Base-by-base conservation (phyloP, 352 stramenopile genomes). In the Globisporangium canariense region DNA sequence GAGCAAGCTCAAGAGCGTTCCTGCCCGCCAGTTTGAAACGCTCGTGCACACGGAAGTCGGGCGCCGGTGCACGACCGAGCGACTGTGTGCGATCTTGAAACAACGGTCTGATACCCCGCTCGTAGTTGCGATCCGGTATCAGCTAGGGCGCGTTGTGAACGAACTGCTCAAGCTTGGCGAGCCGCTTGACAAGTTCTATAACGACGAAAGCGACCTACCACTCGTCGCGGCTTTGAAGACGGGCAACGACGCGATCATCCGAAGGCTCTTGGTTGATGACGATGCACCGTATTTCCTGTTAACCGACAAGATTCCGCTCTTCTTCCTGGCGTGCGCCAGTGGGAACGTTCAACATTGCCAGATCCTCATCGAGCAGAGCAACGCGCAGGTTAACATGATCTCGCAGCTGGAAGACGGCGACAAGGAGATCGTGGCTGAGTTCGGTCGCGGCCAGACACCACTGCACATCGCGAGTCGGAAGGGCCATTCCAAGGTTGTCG, bases 111-210 rank as follows among this genome's bases (percentile, higher is more conserved):
- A 79, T 45, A 78, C 77, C 0, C 84, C 87, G 8, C 65, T 95
- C 4, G 81, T 91, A 56, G 78, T 89, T 1, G 84, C 87, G 3
- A 81, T 95, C 25, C 78, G 85, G n/a, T 93, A 93, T 57, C 81
- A 95, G 32, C 69, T 93, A 22, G 79, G 78, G 4, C 84, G 83
- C 8, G 87, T 82, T 3, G 87, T 95, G n/a, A 88, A 95, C 57
- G 85, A 93, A 51, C 47, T 95, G 4, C 57, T 95, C 41, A 69
- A 73, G 13, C 60, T 77, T 10, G 78, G 76, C 16, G 81, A 91
- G 49, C 66, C 78, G 1, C 75, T 90, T 1, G 71, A 91, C 53
- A 60, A 56, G n/a, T 67, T 80, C 41, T 65, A 69, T 16, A 66
- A 74, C 10, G 73, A 83, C 36, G 75, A 90, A 60, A 75, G 63